A percentile compares a stretch with the other conserved stretches of the same genome.
Conservation (phyloP, 1,284 basidiomycete genomes). For the Fomitopsis schrenkii region DNA sequence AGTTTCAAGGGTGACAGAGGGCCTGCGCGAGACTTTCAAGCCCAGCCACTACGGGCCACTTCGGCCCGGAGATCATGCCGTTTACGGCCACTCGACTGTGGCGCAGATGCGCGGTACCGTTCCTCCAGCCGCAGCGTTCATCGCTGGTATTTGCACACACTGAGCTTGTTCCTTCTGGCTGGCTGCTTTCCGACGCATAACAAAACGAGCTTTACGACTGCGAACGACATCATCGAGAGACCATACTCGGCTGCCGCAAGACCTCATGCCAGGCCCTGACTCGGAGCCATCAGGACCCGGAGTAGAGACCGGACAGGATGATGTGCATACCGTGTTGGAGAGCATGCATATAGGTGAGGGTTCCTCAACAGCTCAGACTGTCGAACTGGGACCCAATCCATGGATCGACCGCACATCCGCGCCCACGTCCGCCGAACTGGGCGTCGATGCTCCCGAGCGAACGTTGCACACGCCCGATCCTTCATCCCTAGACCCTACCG, state of each 20-base stretch:
- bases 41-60: not conserved
- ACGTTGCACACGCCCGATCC: slow-evolving; percentile 33
- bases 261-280: not conserved
- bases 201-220: not conserved
- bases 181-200: too few relatives aligned
- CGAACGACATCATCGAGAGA: not conserved
- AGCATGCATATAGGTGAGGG: slow-evolving; percentile 1
- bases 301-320: not conserved
- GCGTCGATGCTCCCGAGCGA: not conserved
- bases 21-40: not conserved
- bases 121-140: not conserved
- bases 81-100: not conserved
- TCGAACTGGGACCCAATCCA: slow-evolving; percentile 21
- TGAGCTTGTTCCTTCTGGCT: not conserved
- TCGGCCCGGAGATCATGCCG: not conserved
- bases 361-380: not conserved
- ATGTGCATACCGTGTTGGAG: not conserved
- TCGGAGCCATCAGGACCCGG: not conserved
- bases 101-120: not conserved
- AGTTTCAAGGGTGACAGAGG: too few relatives aligned
- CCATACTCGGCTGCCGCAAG: not conserved
- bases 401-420: slow-evolving; percentile 20
- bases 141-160: not conserved
- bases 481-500: slow-evolving; percentile 33
- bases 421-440: not conserved